A percentile compares a stretch with the other conserved stretches of the same genome.
Conservation (phyloP, 2,329 filamentous ascomycete genomes). For the Colletotrichum chrysophilum region DNA sequence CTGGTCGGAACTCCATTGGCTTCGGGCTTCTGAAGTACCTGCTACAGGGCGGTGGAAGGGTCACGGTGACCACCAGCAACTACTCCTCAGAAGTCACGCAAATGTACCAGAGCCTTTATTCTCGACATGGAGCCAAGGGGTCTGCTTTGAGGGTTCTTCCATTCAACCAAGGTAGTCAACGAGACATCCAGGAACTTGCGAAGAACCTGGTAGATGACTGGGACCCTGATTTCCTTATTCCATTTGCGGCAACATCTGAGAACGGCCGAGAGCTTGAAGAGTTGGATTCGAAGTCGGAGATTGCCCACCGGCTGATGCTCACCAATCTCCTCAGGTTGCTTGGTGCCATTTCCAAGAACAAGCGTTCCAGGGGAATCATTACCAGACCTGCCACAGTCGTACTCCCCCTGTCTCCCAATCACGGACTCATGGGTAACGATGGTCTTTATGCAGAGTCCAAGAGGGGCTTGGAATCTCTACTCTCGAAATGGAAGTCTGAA, state of each 20-base stretch:
- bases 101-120: slow-evolving; percentile 98
- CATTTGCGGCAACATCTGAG: slow-evolving; percentile 96
- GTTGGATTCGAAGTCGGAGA: slow-evolving; percentile 96
- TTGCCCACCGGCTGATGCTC: slow-evolving; percentile 98
- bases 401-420: slow-evolving; percentile 93
- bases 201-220: slow-evolving; percentile 98
- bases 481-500: slow-evolving; percentile 98
- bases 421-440: slow-evolving; percentile 96
- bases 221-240: slow-evolving; percentile 95
- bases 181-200: slow-evolving; percentile 91
- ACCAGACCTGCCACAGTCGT: slow-evolving; percentile 96
- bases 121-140: slow-evolving; percentile 87
- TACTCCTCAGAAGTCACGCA: slow-evolving; percentile 97
- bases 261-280: slow-evolving; percentile 95
- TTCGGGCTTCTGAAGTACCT: slow-evolving; percentile 94
- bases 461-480: slow-evolving; percentile 92
- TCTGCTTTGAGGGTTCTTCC: slow-evolving; percentile 97
- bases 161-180: slow-evolving; percentile 98
- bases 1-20: slow-evolving; percentile 95
- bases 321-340: slow-evolving; percentile 93
- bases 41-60: slow-evolving; percentile 94
- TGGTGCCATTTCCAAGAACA: slow-evolving; percentile 87
- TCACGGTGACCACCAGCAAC: slow-evolving; percentile 95
- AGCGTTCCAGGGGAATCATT: slow-evolving; percentile 84
- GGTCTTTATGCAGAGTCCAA: slow-evolving; percentile 98